Conservation (phyloP, 257 asterid genomes). For the Nicotiana tomentosiformis region DNA sequence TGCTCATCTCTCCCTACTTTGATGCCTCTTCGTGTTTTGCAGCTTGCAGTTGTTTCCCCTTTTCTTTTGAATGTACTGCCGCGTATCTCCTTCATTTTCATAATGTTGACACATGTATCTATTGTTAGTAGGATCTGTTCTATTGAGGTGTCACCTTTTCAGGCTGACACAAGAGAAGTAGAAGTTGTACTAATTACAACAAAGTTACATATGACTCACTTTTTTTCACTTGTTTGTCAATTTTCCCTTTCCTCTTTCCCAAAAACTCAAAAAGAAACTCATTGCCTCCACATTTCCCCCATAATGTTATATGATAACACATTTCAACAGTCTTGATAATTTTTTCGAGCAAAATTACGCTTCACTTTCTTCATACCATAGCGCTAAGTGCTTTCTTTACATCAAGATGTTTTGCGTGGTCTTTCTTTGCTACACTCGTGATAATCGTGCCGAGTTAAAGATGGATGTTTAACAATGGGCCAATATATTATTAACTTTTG, state of each 20-base stretch:
- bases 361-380: background rate
- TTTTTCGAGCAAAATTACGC: background rate
- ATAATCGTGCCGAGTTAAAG: background rate
- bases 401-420: background rate
- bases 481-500: background rate
- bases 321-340: background rate
- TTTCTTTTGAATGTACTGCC: background rate
- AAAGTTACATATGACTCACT: background rate
- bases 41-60: background rate
- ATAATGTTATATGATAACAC: background rate
- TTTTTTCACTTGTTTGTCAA: background rate
- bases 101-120: background rate
- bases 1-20: constrained; percentile 7
- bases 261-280: background rate
- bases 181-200: background rate
- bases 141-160: background rate
- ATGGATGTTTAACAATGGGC: background rate
- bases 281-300: background rate
- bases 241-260: background rate
- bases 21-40: background rate
- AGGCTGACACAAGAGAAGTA: background rate
- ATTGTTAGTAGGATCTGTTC: background rate
- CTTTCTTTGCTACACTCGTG: background rate
- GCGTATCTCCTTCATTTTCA: background rate
- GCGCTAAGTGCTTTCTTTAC: background rate